Evolutionary conservation across 2,329 filamentous ascomycete species (phyloP).

Genomic region (Volutella citrinella): DNA sequence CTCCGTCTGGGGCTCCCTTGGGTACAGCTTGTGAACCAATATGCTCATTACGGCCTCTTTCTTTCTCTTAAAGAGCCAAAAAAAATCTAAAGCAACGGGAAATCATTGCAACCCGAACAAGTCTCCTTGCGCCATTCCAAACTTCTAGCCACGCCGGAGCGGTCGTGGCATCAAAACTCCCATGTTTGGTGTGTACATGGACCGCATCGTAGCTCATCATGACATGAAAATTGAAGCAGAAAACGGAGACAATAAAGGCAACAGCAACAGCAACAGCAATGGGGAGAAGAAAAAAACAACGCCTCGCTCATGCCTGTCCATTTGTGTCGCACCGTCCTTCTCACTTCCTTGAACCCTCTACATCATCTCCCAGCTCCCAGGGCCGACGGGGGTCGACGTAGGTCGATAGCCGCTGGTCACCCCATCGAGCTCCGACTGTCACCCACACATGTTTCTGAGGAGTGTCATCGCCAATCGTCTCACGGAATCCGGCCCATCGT

Average conservation of each 20-base stretch:
- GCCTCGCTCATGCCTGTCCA: slow-evolving; percentile 17
- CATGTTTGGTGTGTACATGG: slow-evolving; percentile 19
- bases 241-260: not conserved
- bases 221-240: slow-evolving; percentile 10
- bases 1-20: no score
- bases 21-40: no score
- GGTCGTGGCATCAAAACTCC: no score
- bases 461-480: slow-evolving; percentile 47
- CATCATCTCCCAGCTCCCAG: slow-evolving; percentile 51
- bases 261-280: not conserved
- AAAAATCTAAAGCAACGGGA: slow-evolving; percentile 8
- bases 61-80: no score
- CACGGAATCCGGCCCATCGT: slow-evolving; percentile 57
- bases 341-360: slow-evolving; percentile 38
- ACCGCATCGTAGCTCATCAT: slow-evolving; percentile 26
- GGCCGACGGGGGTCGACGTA: slow-evolving; percentile 55
- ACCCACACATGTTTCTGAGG: slow-evolving; percentile 67
- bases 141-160: no score
- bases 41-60: no score
- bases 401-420: slow-evolving; percentile 54
- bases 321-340: not conserved
- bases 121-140: slow-evolving; percentile 20
- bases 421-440: slow-evolving; percentile 61
- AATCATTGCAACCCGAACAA: slow-evolving; percentile 3
- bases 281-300: slow-evolving; percentile 19